phyloP scores from a whole-genome alignment of 768 basidiomycete species.

The Rubroboletus pulcherrimus region DNA sequence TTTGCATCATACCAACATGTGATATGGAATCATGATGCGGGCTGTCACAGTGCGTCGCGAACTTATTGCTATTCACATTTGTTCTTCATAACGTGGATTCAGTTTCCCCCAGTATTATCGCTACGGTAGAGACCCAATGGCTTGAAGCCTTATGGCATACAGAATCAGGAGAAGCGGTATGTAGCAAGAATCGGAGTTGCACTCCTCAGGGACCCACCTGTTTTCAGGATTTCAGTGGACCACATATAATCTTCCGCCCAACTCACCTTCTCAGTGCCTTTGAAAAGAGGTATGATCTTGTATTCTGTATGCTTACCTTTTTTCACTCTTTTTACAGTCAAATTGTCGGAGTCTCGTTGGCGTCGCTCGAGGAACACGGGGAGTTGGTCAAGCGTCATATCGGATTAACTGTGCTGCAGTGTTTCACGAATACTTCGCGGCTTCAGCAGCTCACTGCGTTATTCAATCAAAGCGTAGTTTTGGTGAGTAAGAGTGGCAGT shows the following conservation, averaged over 20 bases:
- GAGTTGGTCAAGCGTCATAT: conserved; percentile 36
- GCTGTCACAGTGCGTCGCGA: conserved; percentile 36
- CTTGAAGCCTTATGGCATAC: conserved; percentile 47
- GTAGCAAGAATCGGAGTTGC: neutral
- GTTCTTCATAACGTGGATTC: neutral
- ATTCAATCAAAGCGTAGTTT: conserved; percentile 38
- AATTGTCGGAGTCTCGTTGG: conserved; percentile 37
- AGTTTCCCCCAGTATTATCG: conserved; percentile 33
- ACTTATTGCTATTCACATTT: neutral
- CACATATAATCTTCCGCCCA: conserved; percentile 45
- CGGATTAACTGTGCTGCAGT: conserved; percentile 37
- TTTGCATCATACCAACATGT: conserved; percentile 55
- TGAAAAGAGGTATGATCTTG: conserved; percentile 37
- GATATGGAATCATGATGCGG: conserved; percentile 45
- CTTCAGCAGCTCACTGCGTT: conserved; percentile 40
- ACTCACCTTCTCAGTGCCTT: conserved; percentile 37
- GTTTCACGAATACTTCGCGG: conserved; percentile 36
- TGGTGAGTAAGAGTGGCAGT: conserved; percentile 34
- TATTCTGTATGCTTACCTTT: neutral
- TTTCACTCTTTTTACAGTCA: conserved; percentile 34
- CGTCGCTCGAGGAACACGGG: conserved; percentile 38
- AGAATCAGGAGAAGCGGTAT: conserved; percentile 5
- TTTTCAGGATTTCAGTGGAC: conserved; percentile 28
- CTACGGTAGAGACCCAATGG: conserved; percentile 45
- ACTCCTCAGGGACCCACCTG: neutral